Base-by-base conservation (phyloP, 768 basidiomycete genomes). In the Paxillus rubicundulus region DNA sequence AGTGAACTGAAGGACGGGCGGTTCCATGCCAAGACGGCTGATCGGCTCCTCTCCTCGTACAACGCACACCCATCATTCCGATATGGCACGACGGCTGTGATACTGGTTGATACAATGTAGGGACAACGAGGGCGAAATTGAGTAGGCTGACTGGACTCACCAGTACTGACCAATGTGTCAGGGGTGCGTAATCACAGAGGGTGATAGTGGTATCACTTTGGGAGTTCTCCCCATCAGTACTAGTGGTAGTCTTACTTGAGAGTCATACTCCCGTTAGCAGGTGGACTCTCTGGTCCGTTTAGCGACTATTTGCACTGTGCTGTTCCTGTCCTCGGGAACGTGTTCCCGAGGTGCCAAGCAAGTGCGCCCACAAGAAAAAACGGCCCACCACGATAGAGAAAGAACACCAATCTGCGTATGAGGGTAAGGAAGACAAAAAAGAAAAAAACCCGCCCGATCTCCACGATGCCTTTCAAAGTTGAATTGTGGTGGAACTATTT, bases 391-490 rank as follows among this genome's bases (percentile, higher is more conserved):
- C 57, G 64, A 67, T 64, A 65, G 59, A 61, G 55, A 53, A n/a
- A n/a, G 50, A 57, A n/a, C 24, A 16, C 51, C 30, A 37, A 55
- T 49, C 16, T 3, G 18, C 18, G 16, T 10, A 16, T 18, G 16
- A 1, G 41, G 46, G 13, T 49, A 48, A 43, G 52, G 14, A 43
- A 41, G 21, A n/a, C n/a, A n/a, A n/a, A n/a, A n/a, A n/a, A n/a
- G n/a, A n/a, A 38, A n/a, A 4, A 1, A 30, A 52, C 61, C 51
- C 58, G 61, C 61, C 69, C 63, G 34, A 57, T 58, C 69, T 61
- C 21, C 67, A 45, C 61, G 58, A 65, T 59, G 50, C 54, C 10
- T 69, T 66, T 56, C 64, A 64, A 69, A 58, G 63, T 55, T 41
- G 13, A 43, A 44, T 59, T 53, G 57, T 40, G 33, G 47, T 49